Evolutionary conservation across 345 rosid species (phyloP).

Genomic region (Populus davidiana): DNA sequence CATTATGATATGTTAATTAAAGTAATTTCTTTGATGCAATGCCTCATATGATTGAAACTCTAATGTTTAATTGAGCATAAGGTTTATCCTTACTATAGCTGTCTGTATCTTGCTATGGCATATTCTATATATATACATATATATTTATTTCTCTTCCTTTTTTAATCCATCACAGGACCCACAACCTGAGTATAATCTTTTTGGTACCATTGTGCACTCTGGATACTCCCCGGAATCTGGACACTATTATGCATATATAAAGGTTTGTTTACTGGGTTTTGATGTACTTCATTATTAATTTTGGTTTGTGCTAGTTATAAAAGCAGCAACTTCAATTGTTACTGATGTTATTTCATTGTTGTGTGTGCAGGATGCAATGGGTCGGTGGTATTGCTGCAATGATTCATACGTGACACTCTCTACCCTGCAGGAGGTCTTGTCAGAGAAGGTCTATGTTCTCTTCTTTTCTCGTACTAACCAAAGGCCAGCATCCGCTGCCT

Average conservation of each 20-base stretch:
- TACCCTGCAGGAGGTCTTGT: conserved; percentile 77
- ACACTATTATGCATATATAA: conserved; percentile 93
- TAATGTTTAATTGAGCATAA: neutral
- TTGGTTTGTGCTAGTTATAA: neutral
- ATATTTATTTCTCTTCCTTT: conserved; percentile 8
- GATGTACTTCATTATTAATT: conserved; percentile 4
- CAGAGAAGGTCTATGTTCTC: conserved; percentile 90
- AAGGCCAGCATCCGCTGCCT: conserved; percentile 46
- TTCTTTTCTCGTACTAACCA: conserved; percentile 77
- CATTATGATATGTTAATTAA: neutral
- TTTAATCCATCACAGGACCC: conserved; percentile 51
- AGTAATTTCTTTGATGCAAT: neutral
- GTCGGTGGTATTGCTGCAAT: conserved; percentile 93
- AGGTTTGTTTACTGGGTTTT: conserved; percentile 40
- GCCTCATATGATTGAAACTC: neutral
- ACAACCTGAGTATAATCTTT: conserved; percentile 80
- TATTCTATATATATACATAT: neutral
- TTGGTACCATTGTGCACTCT: conserved; percentile 93
- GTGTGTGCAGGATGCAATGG: conserved; percentile 65
- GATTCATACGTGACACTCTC: conserved; percentile 74
- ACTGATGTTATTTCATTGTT: conserved; percentile 21
- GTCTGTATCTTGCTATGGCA: neutral
- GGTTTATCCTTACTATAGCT: neutral
- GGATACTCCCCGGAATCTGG: conserved; percentile 92
- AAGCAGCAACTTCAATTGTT: conserved; percentile 12